Evolutionary conservation across 2,329 filamentous ascomycete species (phyloP), one percentile per base, ranked within the genome.

Genomic region (Bipolaris gigantea): DNA sequence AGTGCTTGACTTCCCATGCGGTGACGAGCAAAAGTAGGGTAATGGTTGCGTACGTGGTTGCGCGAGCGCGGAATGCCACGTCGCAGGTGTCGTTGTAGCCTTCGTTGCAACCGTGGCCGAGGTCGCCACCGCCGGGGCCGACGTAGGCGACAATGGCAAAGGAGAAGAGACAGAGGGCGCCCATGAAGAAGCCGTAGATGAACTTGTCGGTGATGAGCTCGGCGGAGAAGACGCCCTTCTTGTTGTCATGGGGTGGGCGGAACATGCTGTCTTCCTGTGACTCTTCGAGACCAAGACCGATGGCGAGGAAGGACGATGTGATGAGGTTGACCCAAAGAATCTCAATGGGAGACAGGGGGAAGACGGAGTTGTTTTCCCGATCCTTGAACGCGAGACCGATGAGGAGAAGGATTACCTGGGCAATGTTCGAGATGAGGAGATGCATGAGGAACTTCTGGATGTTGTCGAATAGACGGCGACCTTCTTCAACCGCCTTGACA

Each of bases 301-400:
- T 77, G 48, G 76, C 77, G 38, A 78, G 71, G 71, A 79, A 78
- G 34, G 76, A 78, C 1, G 76, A 79, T 1, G 76, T 77, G 53
- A 80, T 76, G 46, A 79, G 70, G 56, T 79, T 80, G 56, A 77
- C 76, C 74, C 77, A 80, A 19, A 80, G 73, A 47, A 79, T 79
- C 55, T 80, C 76, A 16, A 80, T 73, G 2, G 77, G 77, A 0
- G 76, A 77, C 5, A 80, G 69, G 0, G 77, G 77, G 55, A 79
- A 80, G 43, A 76, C 72, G 10, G 77, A 79, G 50, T 76, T 70
- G 46, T 73, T 72, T 50, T 75, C 66, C 7, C 62, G 61, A 57
- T 79, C 77, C 55, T 79, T 76, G 67, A 79, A 80, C 19, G 77
- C 73, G 30, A 79, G 73, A 35, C 77, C 77, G 41, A 79, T 75